These are phyloP conservation scores for Hippophae tibetana DNA, from an alignment of 306 rosid genomes.

Conservation along the genomic window DNA sequence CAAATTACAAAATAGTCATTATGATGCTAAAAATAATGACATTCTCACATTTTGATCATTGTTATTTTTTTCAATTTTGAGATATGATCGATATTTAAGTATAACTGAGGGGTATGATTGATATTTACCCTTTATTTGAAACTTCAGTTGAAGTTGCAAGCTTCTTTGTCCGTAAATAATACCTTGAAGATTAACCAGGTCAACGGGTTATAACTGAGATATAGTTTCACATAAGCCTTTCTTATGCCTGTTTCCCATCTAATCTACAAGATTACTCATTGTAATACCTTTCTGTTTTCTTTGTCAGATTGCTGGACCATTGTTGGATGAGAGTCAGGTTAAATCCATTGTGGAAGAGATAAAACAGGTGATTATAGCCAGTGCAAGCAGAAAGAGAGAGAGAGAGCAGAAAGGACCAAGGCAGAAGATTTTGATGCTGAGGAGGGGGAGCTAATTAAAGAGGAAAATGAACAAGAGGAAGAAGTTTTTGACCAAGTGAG, in stretches of 20 bases:
- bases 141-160: too few relatives aligned
- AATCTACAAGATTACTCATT: neutral
- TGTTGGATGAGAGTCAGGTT: conserved; percentile 87
- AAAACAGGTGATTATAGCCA: conserved; percentile 87
- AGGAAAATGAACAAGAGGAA: conserved; percentile 99
- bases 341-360: conserved; percentile 77
- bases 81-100: too few relatives aligned
- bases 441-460: conserved; percentile 80
- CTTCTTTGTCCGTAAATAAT: too few relatives aligned
- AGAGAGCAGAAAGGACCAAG: conserved; percentile 76
- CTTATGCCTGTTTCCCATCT: neutral
- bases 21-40: too few relatives aligned
- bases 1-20: too few relatives aligned
- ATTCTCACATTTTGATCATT: too few relatives aligned
- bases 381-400: conserved; percentile 84
- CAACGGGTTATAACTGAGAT: neutral
- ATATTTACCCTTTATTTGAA: too few relatives aligned
- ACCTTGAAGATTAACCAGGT: too few relatives aligned
- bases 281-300: neutral
- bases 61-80: too few relatives aligned
- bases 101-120: too few relatives aligned
- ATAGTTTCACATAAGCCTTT: neutral
- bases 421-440: conserved; percentile 99
- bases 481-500: conserved; percentile 99
- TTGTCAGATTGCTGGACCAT: conserved; percentile 69